Evolutionary conservation across 2,329 filamentous ascomycete species (phyloP).

Genomic region (Colletotrichum tanaceti): DNA sequence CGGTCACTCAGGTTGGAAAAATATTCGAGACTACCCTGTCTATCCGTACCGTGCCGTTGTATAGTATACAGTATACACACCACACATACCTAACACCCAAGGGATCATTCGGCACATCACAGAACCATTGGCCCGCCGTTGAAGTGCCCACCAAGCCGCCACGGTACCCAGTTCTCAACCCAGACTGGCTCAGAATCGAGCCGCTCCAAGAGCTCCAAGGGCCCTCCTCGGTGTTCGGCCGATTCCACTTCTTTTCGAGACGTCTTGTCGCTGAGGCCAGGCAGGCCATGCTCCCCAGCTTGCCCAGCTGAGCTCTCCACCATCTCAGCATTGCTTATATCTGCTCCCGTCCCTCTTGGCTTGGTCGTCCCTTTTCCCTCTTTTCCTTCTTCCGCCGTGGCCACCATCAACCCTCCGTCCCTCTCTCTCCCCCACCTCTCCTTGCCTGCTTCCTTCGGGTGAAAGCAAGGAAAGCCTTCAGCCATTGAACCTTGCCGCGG

Average conservation of each 20-base stretch:
- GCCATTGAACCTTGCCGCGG: conserved; percentile 28
- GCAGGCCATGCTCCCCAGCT: conserved; percentile 12
- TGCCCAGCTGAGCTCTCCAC: conserved; percentile 17
- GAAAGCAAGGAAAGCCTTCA: conserved; percentile 30
- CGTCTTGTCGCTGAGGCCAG: conserved; percentile 29
- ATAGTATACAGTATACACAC: too few species aligned
- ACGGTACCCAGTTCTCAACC: conserved; percentile 37
- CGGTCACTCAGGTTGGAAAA: conserved; percentile 23
- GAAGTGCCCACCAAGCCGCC: conserved; percentile 20
- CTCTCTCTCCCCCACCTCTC: neutral
- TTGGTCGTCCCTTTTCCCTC: neutral
- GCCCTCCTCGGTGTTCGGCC: conserved; percentile 25
- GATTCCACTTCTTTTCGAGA: conserved; percentile 29
- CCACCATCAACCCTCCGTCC: conserved; percentile 11
- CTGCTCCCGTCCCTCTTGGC: conserved; percentile 36
- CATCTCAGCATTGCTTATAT: conserved; percentile 38
- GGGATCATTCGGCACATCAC: conserved; percentile 20
- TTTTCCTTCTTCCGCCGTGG: conserved; percentile 21
- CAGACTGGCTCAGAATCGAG: conserved; percentile 29
- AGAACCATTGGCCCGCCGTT: conserved; percentile 35
- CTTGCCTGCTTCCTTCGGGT: conserved; percentile 23
- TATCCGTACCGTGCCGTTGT: neutral
- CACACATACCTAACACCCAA: neutral
- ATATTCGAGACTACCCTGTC: conserved; percentile 26
- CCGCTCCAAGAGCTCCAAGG: neutral